Evolutionary conservation across 2,329 filamentous ascomycete genomes (phyloP).

Genomic region (Madurella fahalii): DNA sequence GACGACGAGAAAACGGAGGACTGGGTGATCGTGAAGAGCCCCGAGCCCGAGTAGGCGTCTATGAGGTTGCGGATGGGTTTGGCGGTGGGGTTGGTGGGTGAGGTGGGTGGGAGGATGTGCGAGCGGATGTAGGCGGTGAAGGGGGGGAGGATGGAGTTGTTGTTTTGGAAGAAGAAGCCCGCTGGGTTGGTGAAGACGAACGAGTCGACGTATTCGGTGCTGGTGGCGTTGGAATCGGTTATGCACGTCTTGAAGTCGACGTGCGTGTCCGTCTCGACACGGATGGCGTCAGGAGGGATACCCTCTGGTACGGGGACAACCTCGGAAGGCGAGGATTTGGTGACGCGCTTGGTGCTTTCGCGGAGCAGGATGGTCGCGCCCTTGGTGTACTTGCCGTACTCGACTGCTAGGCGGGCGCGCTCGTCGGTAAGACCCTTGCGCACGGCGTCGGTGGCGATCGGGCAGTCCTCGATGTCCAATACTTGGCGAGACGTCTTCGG

Average conservation of each 20-base stretch:
- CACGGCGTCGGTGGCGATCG: conserved; percentile 85
- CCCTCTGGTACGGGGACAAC: conserved; percentile 28
- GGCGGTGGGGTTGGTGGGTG: conserved; percentile 23
- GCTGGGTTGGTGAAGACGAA: conserved; percentile 88
- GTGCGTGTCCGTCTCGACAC: conserved; percentile 55
- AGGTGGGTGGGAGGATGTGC: conserved; percentile 60
- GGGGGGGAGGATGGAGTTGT: conserved; percentile 88
- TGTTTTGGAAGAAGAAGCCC: conserved; percentile 98
- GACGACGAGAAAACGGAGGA: conserved; percentile 70
- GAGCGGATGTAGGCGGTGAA: conserved; percentile 87
- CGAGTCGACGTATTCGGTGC: conserved; percentile 81
- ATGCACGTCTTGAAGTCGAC: conserved; percentile 83
- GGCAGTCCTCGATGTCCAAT: conserved; percentile 95
- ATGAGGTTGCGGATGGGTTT: conserved; percentile 76
- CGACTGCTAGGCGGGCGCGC: conserved; percentile 66
- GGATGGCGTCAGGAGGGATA: conserved; percentile 39
- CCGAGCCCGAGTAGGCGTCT: conserved; percentile 95
- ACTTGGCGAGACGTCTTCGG: conserved; percentile 74
- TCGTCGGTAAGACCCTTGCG: conserved; percentile 74
- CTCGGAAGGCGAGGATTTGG: conserved; percentile 41
- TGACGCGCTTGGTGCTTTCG: conserved; percentile 71
- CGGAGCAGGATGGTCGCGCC: conserved; percentile 87
- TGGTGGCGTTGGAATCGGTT: conserved; percentile 76
- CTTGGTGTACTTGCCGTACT: conserved; percentile 67
- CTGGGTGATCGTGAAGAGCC: conserved; percentile 93